These are phyloP conservation scores for Pythium rhizo-oryzae DNA, from an alignment of 352 stramenopile species.

Conservation along the genomic window DNA sequence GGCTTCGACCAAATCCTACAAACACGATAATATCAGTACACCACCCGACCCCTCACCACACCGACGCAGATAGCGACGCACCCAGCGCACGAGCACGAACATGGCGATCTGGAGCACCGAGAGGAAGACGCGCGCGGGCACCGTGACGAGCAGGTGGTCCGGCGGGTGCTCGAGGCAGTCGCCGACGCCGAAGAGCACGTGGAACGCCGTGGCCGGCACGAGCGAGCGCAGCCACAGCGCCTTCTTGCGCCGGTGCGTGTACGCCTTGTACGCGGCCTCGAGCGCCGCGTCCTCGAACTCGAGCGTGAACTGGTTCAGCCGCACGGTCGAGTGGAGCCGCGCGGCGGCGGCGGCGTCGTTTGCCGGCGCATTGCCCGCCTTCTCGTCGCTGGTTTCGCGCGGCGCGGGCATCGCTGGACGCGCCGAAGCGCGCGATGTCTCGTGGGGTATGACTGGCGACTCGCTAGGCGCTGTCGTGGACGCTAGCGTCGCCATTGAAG, in stretches of 20 bases:
- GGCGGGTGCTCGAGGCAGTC: constrained; percentile 72
- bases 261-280: constrained; percentile 65
- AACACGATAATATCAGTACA: not conserved
- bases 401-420: not conserved
- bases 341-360: not conserved
- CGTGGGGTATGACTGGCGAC: not conserved
- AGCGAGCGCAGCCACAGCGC: constrained; percentile 81
- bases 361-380: not conserved
- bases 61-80: constrained; percentile 16
- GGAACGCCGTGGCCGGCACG: constrained; percentile 65
- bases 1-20: constrained; percentile 61
- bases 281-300: constrained; percentile 74
- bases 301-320: constrained; percentile 81
- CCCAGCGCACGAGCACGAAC: constrained; percentile 76
- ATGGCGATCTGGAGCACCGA: constrained; percentile 74
- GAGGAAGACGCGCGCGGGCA: constrained; percentile 70
- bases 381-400: constrained; percentile 6
- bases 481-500: not conserved
- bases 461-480: not conserved
- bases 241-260: constrained; percentile 76
- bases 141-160: constrained; percentile 70
- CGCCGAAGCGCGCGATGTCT: not conserved
- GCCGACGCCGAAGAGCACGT: constrained; percentile 75
- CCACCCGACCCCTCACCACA: not conserved
- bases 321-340: constrained; percentile 72